Conservation (phyloP, 306 rosid species). For the Glycyrrhiza uralensis region DNA sequence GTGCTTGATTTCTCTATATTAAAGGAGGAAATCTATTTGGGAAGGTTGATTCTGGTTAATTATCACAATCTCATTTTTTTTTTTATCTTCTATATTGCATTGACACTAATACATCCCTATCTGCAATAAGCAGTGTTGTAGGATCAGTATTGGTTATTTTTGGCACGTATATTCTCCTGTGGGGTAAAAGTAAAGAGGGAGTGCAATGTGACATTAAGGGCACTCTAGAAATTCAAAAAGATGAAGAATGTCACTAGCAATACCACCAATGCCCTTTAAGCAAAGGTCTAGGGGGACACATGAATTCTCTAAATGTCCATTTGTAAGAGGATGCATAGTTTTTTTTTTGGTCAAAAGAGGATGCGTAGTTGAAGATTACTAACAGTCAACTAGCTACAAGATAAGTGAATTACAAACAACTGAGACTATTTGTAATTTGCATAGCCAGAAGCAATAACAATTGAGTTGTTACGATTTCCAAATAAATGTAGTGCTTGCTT, state of each 20-base stretch:
- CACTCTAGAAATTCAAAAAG: constrained; percentile 38
- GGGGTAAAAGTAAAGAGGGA: constrained; percentile 73
- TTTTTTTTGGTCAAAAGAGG: no score
- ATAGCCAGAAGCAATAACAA: background rate
- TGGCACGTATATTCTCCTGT: constrained; percentile 72
- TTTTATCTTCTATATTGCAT: background rate
- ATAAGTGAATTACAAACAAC: background rate
- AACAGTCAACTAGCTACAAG: no score
- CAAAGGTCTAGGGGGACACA: background rate
- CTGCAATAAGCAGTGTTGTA: constrained; percentile 49
- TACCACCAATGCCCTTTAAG: background rate
- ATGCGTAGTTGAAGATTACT: no score
- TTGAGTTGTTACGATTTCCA: background rate
- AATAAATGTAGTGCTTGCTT: background rate
- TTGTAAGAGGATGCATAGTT: background rate
- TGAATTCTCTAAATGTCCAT: background rate
- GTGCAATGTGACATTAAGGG: constrained; percentile 29
- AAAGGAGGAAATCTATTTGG: constrained; percentile 71
- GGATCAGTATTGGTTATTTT: constrained; percentile 71
- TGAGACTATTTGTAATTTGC: background rate
- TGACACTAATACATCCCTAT: constrained; percentile 15
- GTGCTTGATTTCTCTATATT: constrained; percentile 57
- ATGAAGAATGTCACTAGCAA: constrained; percentile 28
- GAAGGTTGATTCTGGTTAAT: constrained; percentile 61
- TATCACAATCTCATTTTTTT: background rate